Evolutionary conservation across 805 yeast genomes (phyloP), one percentile per base, ranked within the genome.

Genomic region (Candida boidinii): DNA sequence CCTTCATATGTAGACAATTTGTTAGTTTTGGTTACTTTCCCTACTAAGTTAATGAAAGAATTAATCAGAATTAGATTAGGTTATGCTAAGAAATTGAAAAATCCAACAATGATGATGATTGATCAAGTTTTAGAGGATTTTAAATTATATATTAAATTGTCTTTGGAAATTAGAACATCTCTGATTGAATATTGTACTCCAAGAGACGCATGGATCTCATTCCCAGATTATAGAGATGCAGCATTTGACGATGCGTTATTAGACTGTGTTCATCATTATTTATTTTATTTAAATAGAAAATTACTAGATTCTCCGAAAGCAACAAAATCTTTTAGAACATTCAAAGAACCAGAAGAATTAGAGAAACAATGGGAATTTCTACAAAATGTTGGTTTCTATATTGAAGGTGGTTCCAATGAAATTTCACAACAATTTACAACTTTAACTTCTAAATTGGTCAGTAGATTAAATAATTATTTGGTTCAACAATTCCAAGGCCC

Each of bases 101-200:
- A 80, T 46, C 95, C 96, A 2, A 87, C 96, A 0, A 74, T 88
- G 76, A 82, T 86, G 87, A 84, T 86, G 79, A 84, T 92, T 44
- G 98, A 92, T 55, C 96, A 90, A 57, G 80, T 86, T 70, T 72
- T 90, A 39, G 87, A 76, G 29, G 95, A 86, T 52, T 81, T 90
- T 51, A 78, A 78, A 43, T 69, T 78, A 2, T 86, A 85, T 51
- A 72, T 90, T 36, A 69, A 73, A 30, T 62, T 87, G 22, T 88
- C 95, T 0, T 66, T 85, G 13, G 81, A 76, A 42, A 73, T 87
- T 31, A 79, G 86, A 50, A 73, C 72, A 36, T 75, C 85, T 0
- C 70, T 80, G 29, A 57, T 67, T 18, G 78, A 72, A 30, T 79
- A 76, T 44, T 66, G 74, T 42, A 69, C 58, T 23, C 73, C 82